These are phyloP conservation scores for Tylopilus balloui DNA, from an alignment of 768 basidiomycete species.

Conservation along the genomic window DNA sequence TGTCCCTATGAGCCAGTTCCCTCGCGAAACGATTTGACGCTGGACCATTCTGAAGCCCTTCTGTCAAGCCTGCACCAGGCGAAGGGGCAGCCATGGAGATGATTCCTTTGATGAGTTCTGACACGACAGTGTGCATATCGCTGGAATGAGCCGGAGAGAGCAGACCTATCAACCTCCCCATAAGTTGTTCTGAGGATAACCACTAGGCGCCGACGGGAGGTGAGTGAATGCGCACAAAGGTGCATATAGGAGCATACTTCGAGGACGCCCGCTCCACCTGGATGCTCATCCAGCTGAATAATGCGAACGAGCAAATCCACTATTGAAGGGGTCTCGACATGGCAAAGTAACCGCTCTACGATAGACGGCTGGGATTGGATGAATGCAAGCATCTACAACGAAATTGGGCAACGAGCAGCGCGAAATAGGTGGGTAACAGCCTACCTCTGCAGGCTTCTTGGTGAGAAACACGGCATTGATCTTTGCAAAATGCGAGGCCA, in stretches of 20 bases:
- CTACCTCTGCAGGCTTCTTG: conserved; percentile 86
- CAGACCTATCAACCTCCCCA: conserved; percentile 73
- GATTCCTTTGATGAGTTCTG: conserved; percentile 90
- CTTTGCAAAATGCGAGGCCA: conserved; percentile 92
- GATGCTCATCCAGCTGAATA: conserved; percentile 83
- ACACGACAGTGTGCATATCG: conserved; percentile 79
- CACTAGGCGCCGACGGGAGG: conserved; percentile 52
- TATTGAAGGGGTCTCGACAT: conserved; percentile 86
- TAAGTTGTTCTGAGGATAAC: conserved; percentile 81
- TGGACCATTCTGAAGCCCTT: conserved; percentile 63
- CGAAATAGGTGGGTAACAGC: conserved; percentile 24
- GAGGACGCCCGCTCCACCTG: conserved; percentile 75
- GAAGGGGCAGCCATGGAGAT: conserved; percentile 92
- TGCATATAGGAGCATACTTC: conserved; percentile 59
- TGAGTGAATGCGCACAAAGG: conserved; percentile 28
- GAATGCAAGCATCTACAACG: conserved; percentile 81
- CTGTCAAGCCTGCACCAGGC: conserved; percentile 67
- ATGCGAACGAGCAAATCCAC: conserved; percentile 89
- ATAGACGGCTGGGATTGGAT: conserved; percentile 79
- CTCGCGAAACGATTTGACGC: conserved; percentile 86
- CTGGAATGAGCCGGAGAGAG: conserved; percentile 73
- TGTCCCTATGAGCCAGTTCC: conserved; percentile 73
- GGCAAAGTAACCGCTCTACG: conserved; percentile 75
- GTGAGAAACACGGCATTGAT: conserved; percentile 85
- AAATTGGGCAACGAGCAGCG: conserved; percentile 14